Evolutionary conservation across 768 basidiomycete genomes (phyloP), one percentile per base, ranked within the genome.

Genomic region (Dendrothele bispora): DNA sequence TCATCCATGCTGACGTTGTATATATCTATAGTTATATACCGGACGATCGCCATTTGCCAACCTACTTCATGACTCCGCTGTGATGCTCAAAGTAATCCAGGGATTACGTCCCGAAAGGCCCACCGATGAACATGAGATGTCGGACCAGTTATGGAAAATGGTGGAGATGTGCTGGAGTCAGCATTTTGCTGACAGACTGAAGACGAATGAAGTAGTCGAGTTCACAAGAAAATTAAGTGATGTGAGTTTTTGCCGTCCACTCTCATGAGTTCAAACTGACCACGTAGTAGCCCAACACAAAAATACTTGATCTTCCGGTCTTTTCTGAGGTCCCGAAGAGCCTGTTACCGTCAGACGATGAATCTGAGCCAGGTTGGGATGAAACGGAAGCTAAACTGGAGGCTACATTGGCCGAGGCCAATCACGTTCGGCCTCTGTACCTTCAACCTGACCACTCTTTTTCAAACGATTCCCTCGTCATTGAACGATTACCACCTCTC

Each of bases 91-190:
- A 27, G 50, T 51, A 18, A 40, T 46, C 26, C 22, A 40, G 14
- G 50, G 50, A 17, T 14, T 48, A 24, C 32, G 50, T 1, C 50
- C 50, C 34, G 38, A 29, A 17, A 21, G 50, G 25, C 50, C 37
- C 20, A 15, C 34, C 20, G 17, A 20, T n/a, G 30, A 32, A 20
- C 6, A 20, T 17, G 22, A 48, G 37, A 57, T 58, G 39, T 48
- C 48, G 12, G 52, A 58, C 28, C 41, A 46, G 14, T 30, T 58
- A 3, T 58, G 56, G 56, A 18, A 36, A 15, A 39, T 55, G 3
- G 50, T 58, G 12, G 45, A 58, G 35, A 37, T 43, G 12, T 58
- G 54, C 30, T 58, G 54, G 56, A 29, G 44, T 12, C 56, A 58
- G 20, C 36, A 51, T 29, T 27, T 46, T 15, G 39, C 43, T 8